Evolutionary conservation across 2,329 filamentous ascomycete genomes (phyloP), one percentile per base, ranked within the genome.

Genomic region (Pseudocercospora cruenta): DNA sequence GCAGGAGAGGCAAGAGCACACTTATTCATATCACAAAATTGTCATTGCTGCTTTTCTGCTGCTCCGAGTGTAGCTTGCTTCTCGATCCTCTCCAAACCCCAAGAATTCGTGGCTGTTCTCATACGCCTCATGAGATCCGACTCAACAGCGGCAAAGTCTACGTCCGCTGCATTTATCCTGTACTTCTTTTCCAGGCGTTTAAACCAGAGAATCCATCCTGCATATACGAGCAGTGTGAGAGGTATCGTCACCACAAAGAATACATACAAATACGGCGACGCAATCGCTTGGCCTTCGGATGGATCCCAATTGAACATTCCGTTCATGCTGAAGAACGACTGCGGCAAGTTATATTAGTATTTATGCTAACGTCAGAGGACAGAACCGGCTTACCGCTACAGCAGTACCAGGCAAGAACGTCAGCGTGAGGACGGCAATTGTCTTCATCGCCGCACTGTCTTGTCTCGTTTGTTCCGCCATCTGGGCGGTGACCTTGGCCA

Each of bases 381-480:
- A 58, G 16, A 3, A 8, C 7, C 14, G 8, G 64, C 71, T 69
- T 63, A 74, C 72, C 31, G 75, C 76, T 8, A 78, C 73, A 21
- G 79, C 78, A 2, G 79, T 76, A 0, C 78, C 73, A 2, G 81
- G 81, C 47, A 83, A 75, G 74, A 82, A 82, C 4, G 81, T 73
- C 19, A 82, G 67, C 0, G 81, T 82, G 66, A 81, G 73, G 8
- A 82, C 74, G 0, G 81, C 81, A 19, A 83, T 81, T 0, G 79
- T 81, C 69, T 82, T 82, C 81, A 83, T 82, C 12, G 79, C 80
- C 16, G 77, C 75, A 45, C 75, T 79, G 65, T 82, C 80, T 8
- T 75, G 69, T 58, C 75, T 64, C 24, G 75, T 74, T 60, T 75
- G 70, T 45, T 77, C 74, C 19, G 75, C 76, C 43, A 77, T 71